Evolutionary conservation across 495 filamentous ascomycete genomes (phyloP).

Genomic region (Trichoderma asperelloides): DNA sequence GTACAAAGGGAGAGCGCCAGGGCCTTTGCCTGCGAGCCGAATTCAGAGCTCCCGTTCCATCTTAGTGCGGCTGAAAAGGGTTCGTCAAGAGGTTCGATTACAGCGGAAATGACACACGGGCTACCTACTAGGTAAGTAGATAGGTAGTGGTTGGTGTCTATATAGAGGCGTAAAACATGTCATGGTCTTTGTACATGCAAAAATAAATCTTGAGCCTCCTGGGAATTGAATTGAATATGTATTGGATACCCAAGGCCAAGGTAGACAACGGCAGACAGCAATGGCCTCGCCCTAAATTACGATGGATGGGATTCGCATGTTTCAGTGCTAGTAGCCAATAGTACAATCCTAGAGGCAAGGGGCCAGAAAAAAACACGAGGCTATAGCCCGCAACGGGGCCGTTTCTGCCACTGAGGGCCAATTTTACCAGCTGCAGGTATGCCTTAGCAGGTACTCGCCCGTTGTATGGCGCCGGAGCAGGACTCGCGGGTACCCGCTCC

Average conservation of each 20-base stretch:
- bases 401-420: not conserved
- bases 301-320: not conserved
- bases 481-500: not conserved
- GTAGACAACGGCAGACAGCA: too few species aligned
- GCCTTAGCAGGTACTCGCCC: not conserved
- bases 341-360: not conserved
- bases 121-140: too few species aligned
- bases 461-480: not conserved
- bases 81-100: not conserved
- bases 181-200: too few species aligned
- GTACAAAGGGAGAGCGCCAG: too few species aligned
- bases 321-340: not conserved
- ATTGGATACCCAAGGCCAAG: too few species aligned
- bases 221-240: too few species aligned
- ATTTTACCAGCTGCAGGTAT: not conserved
- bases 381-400: not conserved
- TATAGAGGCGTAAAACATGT: too few species aligned
- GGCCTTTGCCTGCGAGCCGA: not conserved
- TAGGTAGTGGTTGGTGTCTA: too few species aligned
- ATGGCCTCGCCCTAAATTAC: too few species aligned
- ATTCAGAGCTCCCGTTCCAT: not conserved
- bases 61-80: not conserved
- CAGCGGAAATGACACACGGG: not conserved
- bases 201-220: too few species aligned
- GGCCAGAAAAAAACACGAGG: not conserved